Conservation (phyloP, 2,329 filamentous ascomycete genomes). For the Talaromyces amestolkiae region DNA sequence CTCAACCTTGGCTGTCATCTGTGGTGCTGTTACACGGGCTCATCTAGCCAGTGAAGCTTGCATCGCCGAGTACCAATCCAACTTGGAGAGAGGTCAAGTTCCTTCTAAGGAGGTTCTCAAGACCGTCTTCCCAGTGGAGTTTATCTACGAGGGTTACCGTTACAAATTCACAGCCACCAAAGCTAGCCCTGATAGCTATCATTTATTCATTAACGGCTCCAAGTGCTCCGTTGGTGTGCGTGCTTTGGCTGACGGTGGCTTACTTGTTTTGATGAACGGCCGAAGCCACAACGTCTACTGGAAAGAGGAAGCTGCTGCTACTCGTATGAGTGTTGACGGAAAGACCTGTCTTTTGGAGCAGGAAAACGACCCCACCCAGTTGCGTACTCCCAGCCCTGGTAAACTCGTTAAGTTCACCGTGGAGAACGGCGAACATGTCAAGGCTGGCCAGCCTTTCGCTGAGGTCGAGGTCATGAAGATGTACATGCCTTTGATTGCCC, state of each 20-base stretch:
- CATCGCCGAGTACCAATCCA: conserved; percentile 79
- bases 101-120: conserved; percentile 94
- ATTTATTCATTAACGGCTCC: conserved; percentile 97
- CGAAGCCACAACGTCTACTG: conserved; percentile 98
- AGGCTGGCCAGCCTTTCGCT: conserved; percentile 86
- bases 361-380: conserved; percentile 97
- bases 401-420: conserved; percentile 98
- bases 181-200: conserved; percentile 89
- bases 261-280: conserved; percentile 84
- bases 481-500: conserved; percentile 97
- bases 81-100: conserved; percentile 95
- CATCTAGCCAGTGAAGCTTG: conserved; percentile 91
- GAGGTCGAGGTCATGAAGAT: conserved; percentile 99
- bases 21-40: conserved; percentile 90
- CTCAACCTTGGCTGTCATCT: conserved; percentile 87
- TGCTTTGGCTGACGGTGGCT: conserved; percentile 86
- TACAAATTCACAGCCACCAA: conserved; percentile 98
- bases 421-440: conserved; percentile 90
- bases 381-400: conserved; percentile 89
- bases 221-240: conserved; percentile 92
- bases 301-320: conserved; percentile 97
- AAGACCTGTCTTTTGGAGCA: conserved; percentile 98
- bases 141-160: conserved; percentile 93
- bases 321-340: conserved; percentile 91
- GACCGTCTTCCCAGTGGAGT: conserved; percentile 96